Conservation (phyloP, 495 filamentous ascomycete genomes). For the Talaromyces thailandensis region DNA sequence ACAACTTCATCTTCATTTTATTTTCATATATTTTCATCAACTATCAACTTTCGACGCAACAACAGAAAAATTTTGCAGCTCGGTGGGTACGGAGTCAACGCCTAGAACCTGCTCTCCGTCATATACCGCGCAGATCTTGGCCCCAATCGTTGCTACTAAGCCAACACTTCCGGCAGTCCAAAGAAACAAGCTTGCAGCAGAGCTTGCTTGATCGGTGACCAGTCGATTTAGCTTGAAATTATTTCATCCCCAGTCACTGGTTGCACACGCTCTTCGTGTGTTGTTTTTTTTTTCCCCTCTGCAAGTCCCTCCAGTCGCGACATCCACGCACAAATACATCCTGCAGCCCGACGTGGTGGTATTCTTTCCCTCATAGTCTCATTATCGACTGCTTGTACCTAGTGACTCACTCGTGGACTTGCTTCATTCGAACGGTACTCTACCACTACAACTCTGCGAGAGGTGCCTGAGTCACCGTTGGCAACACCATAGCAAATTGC, state of each 20-base stretch:
- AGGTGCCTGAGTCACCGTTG: neutral
- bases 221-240: neutral
- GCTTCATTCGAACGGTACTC: neutral
- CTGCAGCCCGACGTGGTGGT: constrained; percentile 2
- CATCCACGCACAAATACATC: neutral
- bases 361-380: neutral
- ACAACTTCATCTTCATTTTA: neutral
- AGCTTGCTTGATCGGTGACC: neutral
- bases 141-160: constrained; percentile 2
- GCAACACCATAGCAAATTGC: neutral
- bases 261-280: neutral
- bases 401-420: constrained; percentile 1
- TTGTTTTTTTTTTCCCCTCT: neutral
- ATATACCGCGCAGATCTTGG: constrained; percentile 2
- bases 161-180: neutral
- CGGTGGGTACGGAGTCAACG: neutral
- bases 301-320: neutral
- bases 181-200: neutral
- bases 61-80: neutral
- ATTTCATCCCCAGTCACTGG: neutral
- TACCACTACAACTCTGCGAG: neutral
- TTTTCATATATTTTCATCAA: too few species aligned
- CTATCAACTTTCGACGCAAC: neutral
- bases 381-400: neutral
- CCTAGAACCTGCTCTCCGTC: neutral